phyloP scores from a whole-genome alignment of 1,139 yeast species.

The Kazachstania sp. region DNA sequence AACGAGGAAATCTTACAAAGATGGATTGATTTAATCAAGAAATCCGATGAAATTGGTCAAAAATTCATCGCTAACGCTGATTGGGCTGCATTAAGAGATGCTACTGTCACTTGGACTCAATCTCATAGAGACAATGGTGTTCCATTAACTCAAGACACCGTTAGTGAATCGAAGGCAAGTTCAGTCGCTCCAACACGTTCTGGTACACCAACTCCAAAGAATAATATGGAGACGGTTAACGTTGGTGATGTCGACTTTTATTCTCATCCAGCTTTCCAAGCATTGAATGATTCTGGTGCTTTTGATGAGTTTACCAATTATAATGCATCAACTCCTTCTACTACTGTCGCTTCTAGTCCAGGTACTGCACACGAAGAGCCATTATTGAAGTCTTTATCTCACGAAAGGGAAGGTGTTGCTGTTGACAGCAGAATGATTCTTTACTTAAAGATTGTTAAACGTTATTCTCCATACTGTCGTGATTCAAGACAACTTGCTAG shows the following conservation, averaged over 20 bases:
- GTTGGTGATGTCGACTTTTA: constrained; percentile 22
- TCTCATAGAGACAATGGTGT: constrained; percentile 12
- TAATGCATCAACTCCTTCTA: constrained; percentile 5
- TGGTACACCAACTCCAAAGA: constrained; percentile 9
- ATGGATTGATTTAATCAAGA: constrained; percentile 52
- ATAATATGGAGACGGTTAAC: constrained; percentile 7
- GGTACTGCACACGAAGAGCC: constrained; percentile 3
- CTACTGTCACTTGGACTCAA: constrained; percentile 47
- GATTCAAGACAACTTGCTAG: constrained; percentile 38
- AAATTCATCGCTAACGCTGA: constrained; percentile 70
- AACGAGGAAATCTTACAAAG: constrained; percentile 46
- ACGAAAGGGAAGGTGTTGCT: background rate
- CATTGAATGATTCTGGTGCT: constrained; percentile 33
- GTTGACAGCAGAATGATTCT: constrained; percentile 42
- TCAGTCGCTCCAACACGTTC: constrained; percentile 15
- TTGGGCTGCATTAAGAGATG: constrained; percentile 80
- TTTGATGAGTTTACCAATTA: constrained; percentile 27
- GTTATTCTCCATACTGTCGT: constrained; percentile 42
- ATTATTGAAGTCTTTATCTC: constrained; percentile 2
- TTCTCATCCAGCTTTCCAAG: constrained; percentile 32
- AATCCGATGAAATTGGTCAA: constrained; percentile 48
- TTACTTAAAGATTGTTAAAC: constrained; percentile 50
- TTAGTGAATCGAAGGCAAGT: constrained; percentile 7
- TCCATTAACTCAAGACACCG: constrained; percentile 6
- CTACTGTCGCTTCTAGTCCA: constrained; percentile 10